Evolutionary conservation across 768 basidiomycete genomes (phyloP).

Genomic region (Sarcodon sp.): DNA sequence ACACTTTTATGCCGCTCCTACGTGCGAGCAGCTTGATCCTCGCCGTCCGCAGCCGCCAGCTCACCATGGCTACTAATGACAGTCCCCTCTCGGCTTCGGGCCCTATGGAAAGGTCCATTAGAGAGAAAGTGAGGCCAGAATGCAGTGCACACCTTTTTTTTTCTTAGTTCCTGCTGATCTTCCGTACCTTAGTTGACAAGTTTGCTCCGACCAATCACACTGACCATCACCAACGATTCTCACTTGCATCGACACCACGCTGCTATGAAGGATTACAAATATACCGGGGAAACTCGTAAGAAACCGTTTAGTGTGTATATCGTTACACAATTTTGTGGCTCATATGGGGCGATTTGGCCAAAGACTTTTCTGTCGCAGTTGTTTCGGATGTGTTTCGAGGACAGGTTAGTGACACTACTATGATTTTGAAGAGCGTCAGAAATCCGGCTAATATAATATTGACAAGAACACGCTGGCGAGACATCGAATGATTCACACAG

Average conservation of each 20-base stretch:
- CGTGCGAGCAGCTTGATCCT: neutral
- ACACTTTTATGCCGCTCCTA: no score
- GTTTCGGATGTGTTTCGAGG: conserved; percentile 63
- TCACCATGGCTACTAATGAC: conserved; percentile 15
- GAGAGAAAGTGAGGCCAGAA: conserved; percentile 32
- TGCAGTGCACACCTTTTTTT: conserved; percentile 1
- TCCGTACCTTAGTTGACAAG: conserved; percentile 38
- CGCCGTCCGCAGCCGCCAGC: neutral
- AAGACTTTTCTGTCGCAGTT: conserved; percentile 70
- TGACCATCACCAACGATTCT: conserved; percentile 71
- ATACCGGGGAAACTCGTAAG: conserved; percentile 75
- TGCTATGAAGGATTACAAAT: conserved; percentile 61
- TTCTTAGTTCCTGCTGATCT: neutral
- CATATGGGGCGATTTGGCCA: neutral
- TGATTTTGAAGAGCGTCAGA: neutral
- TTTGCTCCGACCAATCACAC: conserved; percentile 45
- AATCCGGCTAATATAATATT: conserved; percentile 1
- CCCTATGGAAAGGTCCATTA: conserved; percentile 47
- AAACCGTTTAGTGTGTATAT: conserved; percentile 8
- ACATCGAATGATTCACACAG: conserved; percentile 67
- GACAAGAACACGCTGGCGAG: conserved; percentile 62
- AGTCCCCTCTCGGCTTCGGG: conserved; percentile 21
- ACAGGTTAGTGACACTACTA: conserved; percentile 39
- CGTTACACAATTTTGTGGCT: neutral
- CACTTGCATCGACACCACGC: conserved; percentile 78